Evolutionary conservation across 176 grass and related monocot species (phyloP), one percentile per base, ranked within the genome.

Genomic region (Eremochloa ophiuroides): DNA sequence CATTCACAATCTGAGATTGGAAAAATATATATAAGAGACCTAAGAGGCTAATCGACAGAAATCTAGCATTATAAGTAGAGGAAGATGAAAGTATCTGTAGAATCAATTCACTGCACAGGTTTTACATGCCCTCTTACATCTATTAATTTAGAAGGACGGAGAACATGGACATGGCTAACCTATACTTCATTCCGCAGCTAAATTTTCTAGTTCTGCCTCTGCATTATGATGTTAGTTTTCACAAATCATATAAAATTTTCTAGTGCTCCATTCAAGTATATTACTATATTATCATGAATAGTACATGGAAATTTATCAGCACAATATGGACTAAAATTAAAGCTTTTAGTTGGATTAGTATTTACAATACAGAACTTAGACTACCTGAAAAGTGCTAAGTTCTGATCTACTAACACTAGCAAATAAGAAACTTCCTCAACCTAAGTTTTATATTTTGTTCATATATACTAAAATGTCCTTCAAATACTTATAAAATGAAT

Each of bases 1-100:
- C 94, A 85, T 97, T 97, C 39, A 97, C 89, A 87, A 87, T 89
- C 82, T 89, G 34, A 71, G 42, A 13, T 85, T 62, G 27, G 15
- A 62, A 46, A 53, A 66, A 80, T n/a, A 60, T 23, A 31, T 61
- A 73, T 72, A 66, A 61, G 22, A 61, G 29, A 76, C 71, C 43
- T 66, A 84, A 27, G 38, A 80, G 22, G 23, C 71, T 72, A 38
- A 18, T 73, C 13, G 16, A 66, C 37, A 85, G 28, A 53, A 18
- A 30, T 18, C 29, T 65, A 10, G 14, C 22, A 48, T 38, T 51
- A 53, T 26, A 38, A 80, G n/a, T 14, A 75, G 31, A 56, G 71
- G 66, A 30, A 40, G 16, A 34, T 55, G 9, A 5, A 66, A 39
- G 13, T 51, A 80, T 38, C 20, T 67, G 41, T 66, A 9, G 22